A percentile compares a stretch with the other conserved stretches of the same genome.
Evolutionary conservation across 208 protist species (phyloP).

Genomic region (Trypanosoma lewisi): DNA sequence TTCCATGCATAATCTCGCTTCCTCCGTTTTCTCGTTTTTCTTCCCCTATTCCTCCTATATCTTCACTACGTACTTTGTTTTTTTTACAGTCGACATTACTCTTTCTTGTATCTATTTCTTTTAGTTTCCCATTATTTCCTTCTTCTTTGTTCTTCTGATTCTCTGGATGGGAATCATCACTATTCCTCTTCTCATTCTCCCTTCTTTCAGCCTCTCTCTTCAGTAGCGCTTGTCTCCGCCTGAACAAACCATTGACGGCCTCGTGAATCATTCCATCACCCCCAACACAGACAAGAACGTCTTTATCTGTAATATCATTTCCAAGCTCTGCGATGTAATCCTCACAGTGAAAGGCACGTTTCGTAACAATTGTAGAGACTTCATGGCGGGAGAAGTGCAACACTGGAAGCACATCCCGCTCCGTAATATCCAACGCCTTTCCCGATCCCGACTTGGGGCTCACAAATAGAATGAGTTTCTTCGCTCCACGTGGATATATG

Average conservation of each 20-base stretch:
- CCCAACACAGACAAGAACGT: conserved; percentile 66
- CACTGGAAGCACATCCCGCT: conserved; percentile 50
- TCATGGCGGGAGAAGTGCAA: conserved; percentile 77
- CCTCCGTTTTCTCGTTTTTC: background rate
- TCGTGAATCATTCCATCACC: conserved; percentile 88
- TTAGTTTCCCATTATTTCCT: too few species aligned
- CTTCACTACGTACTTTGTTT: background rate
- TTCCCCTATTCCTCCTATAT: background rate
- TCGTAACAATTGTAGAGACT: conserved; percentile 48
- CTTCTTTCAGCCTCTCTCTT: background rate
- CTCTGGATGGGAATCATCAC: too few species aligned
- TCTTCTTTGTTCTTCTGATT: too few species aligned
- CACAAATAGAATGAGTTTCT: conserved; percentile 68
- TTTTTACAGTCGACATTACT: background rate
- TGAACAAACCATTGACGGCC: conserved; percentile 73
- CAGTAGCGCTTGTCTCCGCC: conserved; percentile 47
- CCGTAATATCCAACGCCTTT: conserved; percentile 49
- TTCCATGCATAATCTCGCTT: too few species aligned
- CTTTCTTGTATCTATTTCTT: too few species aligned
- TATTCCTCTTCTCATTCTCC: background rate
- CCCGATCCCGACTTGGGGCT: conserved; percentile 78
- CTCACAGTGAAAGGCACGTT: conserved; percentile 72
- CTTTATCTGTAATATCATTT: conserved; percentile 40
- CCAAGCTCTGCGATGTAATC: conserved; percentile 72
- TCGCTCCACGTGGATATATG: conserved; percentile 55